Percentiles rank a stretch among this genome's conserved stretches.
These are phyloP conservation scores for Exutisphaerella laricina DNA, from an alignment of 2,329 filamentous ascomycete species.

Conservation along the genomic window DNA sequence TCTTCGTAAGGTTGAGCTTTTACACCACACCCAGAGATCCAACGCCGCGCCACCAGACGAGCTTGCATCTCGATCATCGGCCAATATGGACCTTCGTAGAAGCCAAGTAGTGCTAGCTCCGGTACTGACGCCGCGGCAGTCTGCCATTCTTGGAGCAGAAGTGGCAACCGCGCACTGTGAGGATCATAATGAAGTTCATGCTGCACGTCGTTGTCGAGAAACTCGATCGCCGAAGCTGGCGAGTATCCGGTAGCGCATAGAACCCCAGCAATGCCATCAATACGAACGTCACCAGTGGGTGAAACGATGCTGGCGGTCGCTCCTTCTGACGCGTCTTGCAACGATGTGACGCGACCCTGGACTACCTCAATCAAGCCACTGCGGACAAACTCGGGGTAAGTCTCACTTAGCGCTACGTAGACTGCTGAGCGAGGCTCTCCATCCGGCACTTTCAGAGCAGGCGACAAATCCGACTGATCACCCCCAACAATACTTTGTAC, in stretches of 20 bases:
- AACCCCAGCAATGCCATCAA: conserved; percentile 59
- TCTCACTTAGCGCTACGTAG: conserved; percentile 62
- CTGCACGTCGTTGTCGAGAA: conserved; percentile 55
- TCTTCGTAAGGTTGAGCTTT: conserved; percentile 24
- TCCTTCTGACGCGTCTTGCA: conserved; percentile 15
- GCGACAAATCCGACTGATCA: conserved; percentile 38
- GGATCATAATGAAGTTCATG: conserved; percentile 54
- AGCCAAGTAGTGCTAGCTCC: conserved; percentile 70
- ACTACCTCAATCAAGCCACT: conserved; percentile 46
- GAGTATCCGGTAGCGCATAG: conserved; percentile 73
- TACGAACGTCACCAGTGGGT: neutral
- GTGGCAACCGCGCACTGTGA: conserved; percentile 51
- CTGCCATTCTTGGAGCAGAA: conserved; percentile 56
- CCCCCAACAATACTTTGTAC: conserved; percentile 38
- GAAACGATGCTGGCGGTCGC: conserved; percentile 9
- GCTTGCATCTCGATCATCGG: conserved; percentile 84
- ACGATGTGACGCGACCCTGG: conserved; percentile 32
- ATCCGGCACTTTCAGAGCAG: conserved; percentile 20
- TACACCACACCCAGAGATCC: conserved; percentile 42
- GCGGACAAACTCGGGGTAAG: conserved; percentile 68
- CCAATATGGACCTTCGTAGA: conserved; percentile 82
- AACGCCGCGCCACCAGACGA: conserved; percentile 58
- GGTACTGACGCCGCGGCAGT: conserved; percentile 49
- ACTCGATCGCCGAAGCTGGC: conserved; percentile 57
- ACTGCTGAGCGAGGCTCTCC: conserved; percentile 16